phyloP scores from a whole-genome alignment of 352 stramenopile genomes.

The Phytopythium vexans region DNA sequence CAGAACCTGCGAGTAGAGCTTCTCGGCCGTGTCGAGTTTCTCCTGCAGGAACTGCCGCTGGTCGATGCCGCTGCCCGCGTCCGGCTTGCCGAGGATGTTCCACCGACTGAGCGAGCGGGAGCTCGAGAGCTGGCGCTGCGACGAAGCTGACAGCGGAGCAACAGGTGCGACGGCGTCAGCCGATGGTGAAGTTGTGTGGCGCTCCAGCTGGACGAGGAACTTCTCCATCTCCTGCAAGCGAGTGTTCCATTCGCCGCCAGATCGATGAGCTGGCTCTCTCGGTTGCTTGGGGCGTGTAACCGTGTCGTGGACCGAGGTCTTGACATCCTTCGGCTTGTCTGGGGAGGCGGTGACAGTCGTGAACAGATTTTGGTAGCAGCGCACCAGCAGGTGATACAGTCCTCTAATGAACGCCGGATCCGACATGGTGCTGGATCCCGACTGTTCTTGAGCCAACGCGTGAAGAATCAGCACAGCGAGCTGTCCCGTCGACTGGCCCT shows the following conservation, averaged over 20 bases:
- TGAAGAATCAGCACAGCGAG: slow-evolving; percentile 53
- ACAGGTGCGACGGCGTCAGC: neutral
- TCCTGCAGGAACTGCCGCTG: slow-evolving; percentile 43
- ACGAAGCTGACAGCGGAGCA: neutral
- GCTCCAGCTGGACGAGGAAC: slow-evolving; percentile 39
- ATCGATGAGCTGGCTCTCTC: neutral
- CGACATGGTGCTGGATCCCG: slow-evolving; percentile 33
- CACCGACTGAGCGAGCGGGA: slow-evolving; percentile 10
- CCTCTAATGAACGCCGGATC: slow-evolving; percentile 45
- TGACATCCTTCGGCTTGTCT: too few species aligned
- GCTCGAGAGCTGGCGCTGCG: neutral
- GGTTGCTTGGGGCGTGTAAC: too few species aligned
- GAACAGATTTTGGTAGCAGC: slow-evolving; percentile 65
- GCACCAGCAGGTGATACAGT: slow-evolving; percentile 49
- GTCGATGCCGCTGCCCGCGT: slow-evolving; percentile 6
- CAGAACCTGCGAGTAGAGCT: slow-evolving; percentile 67
- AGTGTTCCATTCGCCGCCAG: slow-evolving; percentile 29
- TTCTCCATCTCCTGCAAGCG: slow-evolving; percentile 47
- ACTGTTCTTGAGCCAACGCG: slow-evolving; percentile 31
- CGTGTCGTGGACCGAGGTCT: too few species aligned
- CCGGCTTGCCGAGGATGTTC: slow-evolving; percentile 21
- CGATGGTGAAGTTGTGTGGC: neutral
- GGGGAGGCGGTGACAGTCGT: neutral
- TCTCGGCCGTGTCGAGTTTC: slow-evolving; percentile 67
- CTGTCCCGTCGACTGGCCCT: slow-evolving; percentile 44